A percentile compares a stretch with the other conserved stretches of the same genome.
These are phyloP conservation scores for Agrocybe pediades DNA, from an alignment of 768 basidiomycete species.

Conservation along the genomic window DNA sequence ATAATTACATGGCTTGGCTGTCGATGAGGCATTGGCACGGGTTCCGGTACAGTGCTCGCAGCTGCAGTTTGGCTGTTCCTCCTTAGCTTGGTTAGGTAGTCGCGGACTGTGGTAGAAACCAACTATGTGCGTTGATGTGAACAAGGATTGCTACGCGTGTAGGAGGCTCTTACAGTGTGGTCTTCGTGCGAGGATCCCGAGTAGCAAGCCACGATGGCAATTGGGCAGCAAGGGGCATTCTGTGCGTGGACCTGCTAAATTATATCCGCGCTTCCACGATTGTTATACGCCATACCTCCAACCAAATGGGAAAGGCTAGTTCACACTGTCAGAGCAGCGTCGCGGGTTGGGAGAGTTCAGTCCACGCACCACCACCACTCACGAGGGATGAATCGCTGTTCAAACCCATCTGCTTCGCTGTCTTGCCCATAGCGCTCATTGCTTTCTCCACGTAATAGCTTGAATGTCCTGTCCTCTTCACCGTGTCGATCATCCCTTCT, in stretches of 20 bases:
- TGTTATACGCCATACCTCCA: slow-evolving; percentile 52
- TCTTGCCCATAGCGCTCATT: slow-evolving; percentile 82
- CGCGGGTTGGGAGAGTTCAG: background rate
- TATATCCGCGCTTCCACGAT: background rate
- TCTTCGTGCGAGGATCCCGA: slow-evolving; percentile 83
- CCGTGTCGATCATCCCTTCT: slow-evolving; percentile 80
- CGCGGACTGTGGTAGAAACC: slow-evolving; percentile 63
- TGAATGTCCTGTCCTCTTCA: slow-evolving; percentile 79
- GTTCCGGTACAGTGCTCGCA: slow-evolving; percentile 36
- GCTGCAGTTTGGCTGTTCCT: slow-evolving; percentile 34
- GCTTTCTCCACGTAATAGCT: slow-evolving; percentile 88
- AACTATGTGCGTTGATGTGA: slow-evolving; percentile 41
- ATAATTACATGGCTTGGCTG: slow-evolving; percentile 20
- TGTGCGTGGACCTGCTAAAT: slow-evolving; percentile 26
- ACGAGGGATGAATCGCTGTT: slow-evolving; percentile 60
- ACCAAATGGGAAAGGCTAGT: slow-evolving; percentile 87
- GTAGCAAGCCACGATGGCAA: slow-evolving; percentile 76
- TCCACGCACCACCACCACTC: slow-evolving; percentile 73
- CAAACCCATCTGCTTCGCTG: slow-evolving; percentile 69
- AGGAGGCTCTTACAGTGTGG: slow-evolving; percentile 60
- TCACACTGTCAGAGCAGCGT: too few species aligned
- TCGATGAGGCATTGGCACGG: slow-evolving; percentile 16
- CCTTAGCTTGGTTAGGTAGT: slow-evolving; percentile 66
- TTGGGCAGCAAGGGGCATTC: slow-evolving; percentile 85
- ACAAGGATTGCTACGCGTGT: background rate